Conservation (phyloP, 495 filamentous ascomycete species). For the Talaromyces wortmannii region DNA sequence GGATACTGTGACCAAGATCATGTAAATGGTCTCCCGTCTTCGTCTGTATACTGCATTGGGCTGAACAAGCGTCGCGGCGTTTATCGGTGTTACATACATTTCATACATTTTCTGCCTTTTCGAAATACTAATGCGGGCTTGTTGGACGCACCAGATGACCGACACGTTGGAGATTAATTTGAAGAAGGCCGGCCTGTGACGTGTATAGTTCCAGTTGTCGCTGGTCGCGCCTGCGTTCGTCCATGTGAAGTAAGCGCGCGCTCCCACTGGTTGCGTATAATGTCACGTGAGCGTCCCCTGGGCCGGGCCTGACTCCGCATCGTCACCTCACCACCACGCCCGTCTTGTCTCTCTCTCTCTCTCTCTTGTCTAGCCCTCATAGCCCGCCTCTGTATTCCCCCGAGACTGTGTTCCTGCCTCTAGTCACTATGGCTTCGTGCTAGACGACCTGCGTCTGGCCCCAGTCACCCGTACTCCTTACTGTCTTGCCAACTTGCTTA, state of each 20-base stretch:
- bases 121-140: slow-evolving; percentile 3
- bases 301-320: slow-evolving; percentile 18
- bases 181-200: background rate
- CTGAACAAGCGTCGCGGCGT: background rate
- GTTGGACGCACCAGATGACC: background rate
- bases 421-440: slow-evolving; percentile 21
- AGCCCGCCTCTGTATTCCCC: slow-evolving; percentile 7
- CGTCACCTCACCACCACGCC: slow-evolving; percentile 8
- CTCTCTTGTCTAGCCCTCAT: slow-evolving; percentile 6
- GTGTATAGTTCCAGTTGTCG: background rate
- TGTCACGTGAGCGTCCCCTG: slow-evolving; percentile 24
- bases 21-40: slow-evolving; percentile 47
- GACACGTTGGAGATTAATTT: slow-evolving; percentile 1
- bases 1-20: slow-evolving; percentile 88
- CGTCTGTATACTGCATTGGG: slow-evolving; percentile 13
- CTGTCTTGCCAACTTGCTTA: slow-evolving; percentile 25
- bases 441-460: slow-evolving; percentile 39
- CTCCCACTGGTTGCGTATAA: slow-evolving; percentile 33
- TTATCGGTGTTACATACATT: background rate
- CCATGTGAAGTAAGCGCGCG: slow-evolving; percentile 32
- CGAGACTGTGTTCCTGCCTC: slow-evolving; percentile 5
- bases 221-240: background rate
- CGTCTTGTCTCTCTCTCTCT: slow-evolving; percentile 4
- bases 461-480: slow-evolving; percentile 8
- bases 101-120: background rate